Base-by-base conservation (phyloP, 2,329 filamentous ascomycete species). In the Chaetomiaceae sp. region DNA sequence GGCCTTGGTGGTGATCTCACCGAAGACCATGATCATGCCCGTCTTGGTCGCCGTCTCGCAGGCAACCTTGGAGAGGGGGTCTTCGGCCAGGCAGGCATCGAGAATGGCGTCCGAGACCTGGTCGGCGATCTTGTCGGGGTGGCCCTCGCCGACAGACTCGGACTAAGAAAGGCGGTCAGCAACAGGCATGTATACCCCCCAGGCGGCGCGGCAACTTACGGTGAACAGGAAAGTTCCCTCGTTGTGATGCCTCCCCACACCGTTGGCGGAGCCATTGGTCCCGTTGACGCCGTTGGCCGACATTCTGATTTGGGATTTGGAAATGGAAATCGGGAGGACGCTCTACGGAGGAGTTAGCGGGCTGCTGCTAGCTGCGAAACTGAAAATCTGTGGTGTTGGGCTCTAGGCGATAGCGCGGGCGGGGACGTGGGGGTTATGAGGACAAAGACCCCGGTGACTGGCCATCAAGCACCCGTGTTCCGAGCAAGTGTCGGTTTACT, bases 41-140 rank as follows among this genome's bases (percentile, higher is more conserved):
- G 93, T 98, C 87, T 98, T 98, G 76, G 93, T 95, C 64, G 93
- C 93, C 59, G 91, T 96, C 80, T 98, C 93, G 73, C 93, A 98
- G 69, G 93, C 93, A 62, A 97, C 86, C 81, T 97, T 98, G 78
- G 93, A 97, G 66, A 96, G 82, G 58, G 91, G 91, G 70, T 98
- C 93, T 72, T 93, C 86, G 55, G 78, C 77, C 65, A 98, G 78
- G 76, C 93, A 97, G 74, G 93, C 93, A 79, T 98, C 93, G 76
- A 98, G 90, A 65, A 98, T 81, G 62, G 93, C 91, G 76, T 98
- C 93, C 55, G 91, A 97, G 65, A 97, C 88, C 78, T 98, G 93
- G 70, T 98, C 93, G 70, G 86, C 88, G 68, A 95, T 95, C 85
- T 95, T 95, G 73, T 95, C 89, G 63, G 89, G 88, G 75, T 95